Conservation (phyloP, 306 rosid species). For the Lathyrus aphaca region DNA sequence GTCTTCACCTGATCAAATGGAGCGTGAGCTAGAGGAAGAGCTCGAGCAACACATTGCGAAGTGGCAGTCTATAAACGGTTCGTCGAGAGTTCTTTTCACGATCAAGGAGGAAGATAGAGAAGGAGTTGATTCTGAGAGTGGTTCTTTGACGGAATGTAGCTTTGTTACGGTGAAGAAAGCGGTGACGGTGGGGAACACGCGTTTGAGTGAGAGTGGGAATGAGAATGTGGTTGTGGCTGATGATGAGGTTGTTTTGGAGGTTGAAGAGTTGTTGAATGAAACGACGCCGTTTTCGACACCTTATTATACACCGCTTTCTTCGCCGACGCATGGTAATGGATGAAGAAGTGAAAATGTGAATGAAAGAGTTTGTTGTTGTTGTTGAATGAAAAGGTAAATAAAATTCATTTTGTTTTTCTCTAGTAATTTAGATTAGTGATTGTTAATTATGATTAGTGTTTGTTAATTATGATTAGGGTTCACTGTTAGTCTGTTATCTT, state of each 20-base stretch:
- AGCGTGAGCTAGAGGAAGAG: slow-evolving; percentile 44
- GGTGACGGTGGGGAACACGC: not conserved
- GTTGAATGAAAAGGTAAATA: not conserved
- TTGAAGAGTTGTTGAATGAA: slow-evolving; percentile 31
- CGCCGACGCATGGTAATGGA: slow-evolving; percentile 41
- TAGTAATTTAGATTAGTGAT: slow-evolving; percentile 14
- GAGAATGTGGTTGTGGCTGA: not conserved
- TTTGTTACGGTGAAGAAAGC: slow-evolving; percentile 6
- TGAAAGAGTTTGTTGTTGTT: not conserved
- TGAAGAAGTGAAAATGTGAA: not conserved
- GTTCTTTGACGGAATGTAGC: slow-evolving; percentile 21
- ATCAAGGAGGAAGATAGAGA: slow-evolving; percentile 59
- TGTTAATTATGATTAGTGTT: not conserved
- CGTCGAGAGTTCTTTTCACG: slow-evolving; percentile 47
- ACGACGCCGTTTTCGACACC: slow-evolving; percentile 56
- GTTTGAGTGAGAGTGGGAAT: not conserved
- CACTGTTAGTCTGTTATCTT: not conserved
- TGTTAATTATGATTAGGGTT: not conserved
- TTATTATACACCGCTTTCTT: slow-evolving; percentile 49
- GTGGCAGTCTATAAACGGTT: slow-evolving; percentile 43
- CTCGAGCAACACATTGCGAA: slow-evolving; percentile 44
- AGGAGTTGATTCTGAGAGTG: slow-evolving; percentile 43
- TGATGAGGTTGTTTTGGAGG: slow-evolving; percentile 5
- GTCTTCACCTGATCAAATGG: not conserved
- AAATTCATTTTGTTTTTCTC: not conserved